Base-by-base conservation (phyloP, 306 rosid species). In the Pyrus betulifolia region DNA sequence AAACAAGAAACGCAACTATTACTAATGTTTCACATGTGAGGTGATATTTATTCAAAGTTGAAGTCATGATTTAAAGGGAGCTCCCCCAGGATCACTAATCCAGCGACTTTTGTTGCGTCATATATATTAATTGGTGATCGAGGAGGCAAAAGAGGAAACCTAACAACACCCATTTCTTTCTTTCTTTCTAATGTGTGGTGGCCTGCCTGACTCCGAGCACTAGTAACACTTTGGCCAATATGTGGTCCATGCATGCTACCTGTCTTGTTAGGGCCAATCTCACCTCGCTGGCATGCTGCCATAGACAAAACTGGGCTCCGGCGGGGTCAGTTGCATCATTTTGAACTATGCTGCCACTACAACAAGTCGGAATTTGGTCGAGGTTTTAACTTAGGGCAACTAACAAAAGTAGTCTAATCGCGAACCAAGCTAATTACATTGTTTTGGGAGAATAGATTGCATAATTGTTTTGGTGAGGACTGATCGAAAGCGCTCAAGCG, bases 211-310 rank as follows among this genome's bases (percentile, higher is more conserved):
- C 62, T 73, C 23, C 17, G 25, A 76, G 44, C 74, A 76, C 67
- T 21, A 31, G 75, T 13, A 12, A 30, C 13, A 49, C 46, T 2
- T 69, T 0, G 60, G 49, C 22, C 59, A 9, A n/a, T 8, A 44
- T 23, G 78, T 76, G 84, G 84, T 76, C 84, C 84, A 65, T 76
- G 81, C 81, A 71, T 68, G 65, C 73, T 49, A 51, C 71, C 55
- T 51, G 28, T 76, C 57, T 51, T 49, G 76, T 64, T 28, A 64
- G 18, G 67, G 74, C 64, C 72, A 52, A 63, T 67, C 57, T 67
- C 58, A 40, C 64, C 15, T 35, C 62, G 69, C 70, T 69, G 80
- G 38, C 38, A 25, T 77, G 69, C 30, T 40, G 38, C 11, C n/a
- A 38, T 11, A 46, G 72, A 68, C 79, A 67, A 58, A 33, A n/a